Conservation (phyloP, 352 stramenopile genomes). For the Globisporangium nunn region DNA sequence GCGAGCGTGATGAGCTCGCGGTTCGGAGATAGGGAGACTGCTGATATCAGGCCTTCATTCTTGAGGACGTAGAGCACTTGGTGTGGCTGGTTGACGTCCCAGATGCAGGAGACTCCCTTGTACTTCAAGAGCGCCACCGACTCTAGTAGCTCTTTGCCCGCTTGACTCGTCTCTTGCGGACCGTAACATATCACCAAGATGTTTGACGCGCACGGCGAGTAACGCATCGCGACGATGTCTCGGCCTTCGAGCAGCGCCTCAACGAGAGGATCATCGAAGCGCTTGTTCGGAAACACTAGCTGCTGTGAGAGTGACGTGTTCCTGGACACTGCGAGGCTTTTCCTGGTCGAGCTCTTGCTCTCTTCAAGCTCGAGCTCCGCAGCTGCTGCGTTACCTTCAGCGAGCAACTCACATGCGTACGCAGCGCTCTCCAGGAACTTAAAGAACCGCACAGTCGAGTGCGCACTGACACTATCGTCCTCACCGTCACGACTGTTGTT, state of each 20-base stretch:
- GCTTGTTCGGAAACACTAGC: constrained; percentile 28
- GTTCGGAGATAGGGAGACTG: constrained; percentile 32
- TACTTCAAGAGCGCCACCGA: constrained; percentile 12
- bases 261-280: constrained; percentile 24
- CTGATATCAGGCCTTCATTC: constrained; percentile 35
- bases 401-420: constrained; percentile 48
- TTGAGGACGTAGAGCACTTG: constrained; percentile 36
- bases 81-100: constrained; percentile 53
- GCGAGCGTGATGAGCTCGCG: constrained; percentile 48
- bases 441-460: constrained; percentile 46
- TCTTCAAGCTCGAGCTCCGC: constrained; percentile 9
- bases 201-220: constrained; percentile 45
- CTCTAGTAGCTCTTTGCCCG: neutral
- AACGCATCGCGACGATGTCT: constrained; percentile 31
- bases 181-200: constrained; percentile 38
- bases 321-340: constrained; percentile 1
- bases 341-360: constrained; percentile 6
- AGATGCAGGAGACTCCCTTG: constrained; percentile 56
- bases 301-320: constrained; percentile 14
- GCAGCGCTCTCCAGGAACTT: constrained; percentile 52
- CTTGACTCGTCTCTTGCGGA: constrained; percentile 3
- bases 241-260: constrained; percentile 24
- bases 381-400: constrained; percentile 42
- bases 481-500: neutral
- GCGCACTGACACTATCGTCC: constrained; percentile 13